A percentile compares a stretch with the other conserved stretches of the same genome.
Evolutionary conservation across 1,139 yeast genomes (phyloP).

Genomic region (Taphrina confusa): DNA sequence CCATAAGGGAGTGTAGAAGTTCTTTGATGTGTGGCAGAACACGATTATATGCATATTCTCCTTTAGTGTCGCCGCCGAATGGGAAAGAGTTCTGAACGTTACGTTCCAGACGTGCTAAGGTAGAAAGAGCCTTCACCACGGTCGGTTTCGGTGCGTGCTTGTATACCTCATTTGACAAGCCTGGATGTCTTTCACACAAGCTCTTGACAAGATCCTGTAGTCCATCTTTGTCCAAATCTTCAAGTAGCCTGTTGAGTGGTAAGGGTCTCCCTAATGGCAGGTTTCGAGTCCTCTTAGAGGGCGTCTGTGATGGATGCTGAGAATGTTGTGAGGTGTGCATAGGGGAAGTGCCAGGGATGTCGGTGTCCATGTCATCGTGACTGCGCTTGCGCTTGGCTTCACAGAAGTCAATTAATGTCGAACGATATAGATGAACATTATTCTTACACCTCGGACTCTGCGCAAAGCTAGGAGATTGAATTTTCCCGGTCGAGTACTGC

Average conservation of each 20-base stretch:
- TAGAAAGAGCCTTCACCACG: slow-evolving; percentile 55
- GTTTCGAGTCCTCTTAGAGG: slow-evolving; percentile 38
- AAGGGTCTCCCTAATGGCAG: slow-evolving; percentile 48
- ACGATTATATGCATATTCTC: slow-evolving; percentile 86
- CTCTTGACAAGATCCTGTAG: slow-evolving; percentile 57
- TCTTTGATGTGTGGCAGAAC: slow-evolving; percentile 73
- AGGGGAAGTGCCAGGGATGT: not conserved
- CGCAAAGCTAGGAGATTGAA: not conserved
- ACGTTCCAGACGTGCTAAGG: slow-evolving; percentile 55
- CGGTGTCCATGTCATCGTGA: slow-evolving; percentile 25
- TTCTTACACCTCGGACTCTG: not conserved
- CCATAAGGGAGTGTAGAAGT: slow-evolving; percentile 74
- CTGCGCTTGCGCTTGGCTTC: slow-evolving; percentile 20
- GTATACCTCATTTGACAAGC: slow-evolving; percentile 56
- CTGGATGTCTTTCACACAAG: slow-evolving; percentile 64
- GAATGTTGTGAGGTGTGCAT: not conserved
- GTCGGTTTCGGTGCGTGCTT: slow-evolving; percentile 62
- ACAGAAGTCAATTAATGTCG: not conserved
- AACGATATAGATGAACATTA: no score
- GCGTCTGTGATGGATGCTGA: not conserved
- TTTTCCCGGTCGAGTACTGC: not conserved
- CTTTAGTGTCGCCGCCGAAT: slow-evolving; percentile 67
- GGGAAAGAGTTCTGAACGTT: slow-evolving; percentile 60
- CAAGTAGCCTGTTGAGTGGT: slow-evolving; percentile 64
- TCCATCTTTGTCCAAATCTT: slow-evolving; percentile 61